Conservation (phyloP, 1,284 basidiomycete species). For the Mycena sp. region DNA sequence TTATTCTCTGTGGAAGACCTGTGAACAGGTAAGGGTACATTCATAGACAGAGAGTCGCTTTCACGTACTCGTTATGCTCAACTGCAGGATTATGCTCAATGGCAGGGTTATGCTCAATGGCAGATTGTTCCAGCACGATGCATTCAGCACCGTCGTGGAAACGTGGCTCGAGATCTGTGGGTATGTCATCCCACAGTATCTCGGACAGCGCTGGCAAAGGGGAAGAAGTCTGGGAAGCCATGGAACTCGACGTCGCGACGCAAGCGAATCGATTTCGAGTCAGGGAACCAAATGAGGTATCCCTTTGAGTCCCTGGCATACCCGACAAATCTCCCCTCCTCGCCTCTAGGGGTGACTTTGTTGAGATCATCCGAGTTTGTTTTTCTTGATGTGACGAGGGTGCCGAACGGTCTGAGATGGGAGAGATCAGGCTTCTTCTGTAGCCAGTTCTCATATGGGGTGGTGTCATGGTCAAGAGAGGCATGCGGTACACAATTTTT, state of each 20-base stretch:
- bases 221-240: slow-evolving; percentile 42
- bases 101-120: slow-evolving; percentile 16
- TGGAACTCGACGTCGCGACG: slow-evolving; percentile 37
- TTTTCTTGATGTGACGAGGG: slow-evolving; percentile 21
- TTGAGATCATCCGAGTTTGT: slow-evolving; percentile 30
- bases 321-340: slow-evolving; percentile 25
- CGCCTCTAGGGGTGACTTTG: slow-evolving; percentile 8
- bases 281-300: slow-evolving; percentile 29
- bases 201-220: slow-evolving; percentile 34
- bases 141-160: not conserved
- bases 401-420: slow-evolving; percentile 23
- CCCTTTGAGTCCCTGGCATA: slow-evolving; percentile 28
- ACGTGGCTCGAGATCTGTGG: slow-evolving; percentile 27
- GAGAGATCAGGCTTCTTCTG: slow-evolving; percentile 30
- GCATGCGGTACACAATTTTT: slow-evolving; percentile 27
- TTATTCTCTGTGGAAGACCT: too few species aligned
- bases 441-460: slow-evolving; percentile 36
- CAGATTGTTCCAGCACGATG: slow-evolving; percentile 10
- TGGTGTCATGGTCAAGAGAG: slow-evolving; percentile 28
- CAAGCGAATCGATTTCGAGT: slow-evolving; percentile 19
- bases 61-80: too few species aligned
- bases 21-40: too few species aligned
- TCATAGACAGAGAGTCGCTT: too few species aligned
- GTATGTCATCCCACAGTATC: slow-evolving; percentile 35
- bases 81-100: slow-evolving; percentile 22